Percentiles rank a stretch among this genome's conserved stretches.
phyloP scores from a whole-genome alignment of 2,329 filamentous ascomycete species.

The Xylariaceae sp. region DNA sequence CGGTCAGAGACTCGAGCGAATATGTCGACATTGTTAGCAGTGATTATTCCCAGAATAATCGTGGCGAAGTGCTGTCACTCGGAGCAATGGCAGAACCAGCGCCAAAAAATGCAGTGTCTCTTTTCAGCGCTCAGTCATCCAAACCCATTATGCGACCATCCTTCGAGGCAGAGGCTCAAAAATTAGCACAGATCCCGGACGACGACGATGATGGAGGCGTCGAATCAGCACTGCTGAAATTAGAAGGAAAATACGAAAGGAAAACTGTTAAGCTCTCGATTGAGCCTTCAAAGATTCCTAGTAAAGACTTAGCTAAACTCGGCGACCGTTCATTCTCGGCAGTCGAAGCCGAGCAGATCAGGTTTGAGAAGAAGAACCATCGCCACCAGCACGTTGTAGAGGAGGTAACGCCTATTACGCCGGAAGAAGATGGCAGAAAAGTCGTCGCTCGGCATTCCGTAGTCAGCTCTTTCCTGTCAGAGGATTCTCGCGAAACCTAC shows the following conservation, averaged over 20 bases:
- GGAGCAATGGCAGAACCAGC: conserved; percentile 53
- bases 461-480: conserved; percentile 48
- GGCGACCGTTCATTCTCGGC: conserved; percentile 15
- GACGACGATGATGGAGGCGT: conserved; percentile 82
- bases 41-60: conserved; percentile 37
- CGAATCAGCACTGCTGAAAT: conserved; percentile 85
- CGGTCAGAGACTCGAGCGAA: conserved; percentile 35
- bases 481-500: conserved; percentile 69
- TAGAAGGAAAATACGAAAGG: conserved; percentile 80
- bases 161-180: conserved; percentile 84
- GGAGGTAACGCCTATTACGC: conserved; percentile 34
- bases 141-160: conserved; percentile 65
- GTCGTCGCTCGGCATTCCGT: conserved; percentile 31
- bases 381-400: conserved; percentile 44
- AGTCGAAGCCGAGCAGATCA: conserved; percentile 23
- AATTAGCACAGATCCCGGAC: conserved; percentile 83
- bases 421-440: conserved; percentile 23
- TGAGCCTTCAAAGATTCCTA: conserved; percentile 29
- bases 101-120: conserved; percentile 44
- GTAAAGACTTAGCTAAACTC: conserved; percentile 19
- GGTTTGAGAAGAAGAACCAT: conserved; percentile 42
- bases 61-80: conserved; percentile 51
- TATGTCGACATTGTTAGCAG: conserved; percentile 44
- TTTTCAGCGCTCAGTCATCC: conserved; percentile 60
- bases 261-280: conserved; percentile 41